phyloP scores from a whole-genome alignment of 2,329 filamentous ascomycete genomes.

The Aspergillus sp. region DNA sequence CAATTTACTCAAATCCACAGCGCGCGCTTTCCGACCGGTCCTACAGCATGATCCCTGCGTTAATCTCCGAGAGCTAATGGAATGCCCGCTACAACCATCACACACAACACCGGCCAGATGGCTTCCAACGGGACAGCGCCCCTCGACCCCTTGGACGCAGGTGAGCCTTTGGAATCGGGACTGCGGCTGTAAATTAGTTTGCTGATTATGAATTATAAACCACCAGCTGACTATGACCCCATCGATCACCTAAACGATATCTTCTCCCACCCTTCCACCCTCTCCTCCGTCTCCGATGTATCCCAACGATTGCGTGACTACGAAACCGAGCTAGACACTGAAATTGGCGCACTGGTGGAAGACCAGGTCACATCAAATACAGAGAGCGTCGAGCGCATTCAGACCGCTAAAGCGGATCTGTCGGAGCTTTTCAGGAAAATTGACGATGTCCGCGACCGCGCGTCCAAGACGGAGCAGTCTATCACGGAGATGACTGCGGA shows the following conservation, averaged over 20 bases:
- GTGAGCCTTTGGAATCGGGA: slow-evolving; percentile 27
- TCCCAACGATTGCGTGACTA: slow-evolving; percentile 71
- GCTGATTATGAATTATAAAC: slow-evolving; percentile 7
- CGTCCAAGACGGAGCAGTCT: slow-evolving; percentile 87
- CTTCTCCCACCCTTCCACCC: slow-evolving; percentile 84
- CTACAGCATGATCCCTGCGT: slow-evolving; percentile 25
- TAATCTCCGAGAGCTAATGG: slow-evolving; percentile 30
- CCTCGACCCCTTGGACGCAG: slow-evolving; percentile 46
- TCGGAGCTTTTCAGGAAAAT: slow-evolving; percentile 91
- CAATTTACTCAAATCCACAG: neutral
- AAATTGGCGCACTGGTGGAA: slow-evolving; percentile 71
- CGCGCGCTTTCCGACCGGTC: slow-evolving; percentile 6
- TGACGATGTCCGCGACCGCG: slow-evolving; percentile 84
- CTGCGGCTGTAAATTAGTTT: neutral
- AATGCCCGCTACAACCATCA: slow-evolving; percentile 35
- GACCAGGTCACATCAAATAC: slow-evolving; percentile 81
- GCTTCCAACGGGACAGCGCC: slow-evolving; percentile 36
- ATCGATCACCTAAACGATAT: slow-evolving; percentile 90
- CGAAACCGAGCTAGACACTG: slow-evolving; percentile 77
- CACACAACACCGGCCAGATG: slow-evolving; percentile 37
- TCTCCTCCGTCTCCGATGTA: slow-evolving; percentile 73
- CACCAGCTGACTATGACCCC: slow-evolving; percentile 81
- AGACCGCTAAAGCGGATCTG: slow-evolving; percentile 85
- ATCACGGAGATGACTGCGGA: slow-evolving; percentile 99
- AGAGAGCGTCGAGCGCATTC: slow-evolving; percentile 87